A percentile compares a stretch with the other conserved stretches of the same genome.
Evolutionary conservation across 1,139 yeast species (phyloP).

Genomic region (Yamadazyma sp.): DNA sequence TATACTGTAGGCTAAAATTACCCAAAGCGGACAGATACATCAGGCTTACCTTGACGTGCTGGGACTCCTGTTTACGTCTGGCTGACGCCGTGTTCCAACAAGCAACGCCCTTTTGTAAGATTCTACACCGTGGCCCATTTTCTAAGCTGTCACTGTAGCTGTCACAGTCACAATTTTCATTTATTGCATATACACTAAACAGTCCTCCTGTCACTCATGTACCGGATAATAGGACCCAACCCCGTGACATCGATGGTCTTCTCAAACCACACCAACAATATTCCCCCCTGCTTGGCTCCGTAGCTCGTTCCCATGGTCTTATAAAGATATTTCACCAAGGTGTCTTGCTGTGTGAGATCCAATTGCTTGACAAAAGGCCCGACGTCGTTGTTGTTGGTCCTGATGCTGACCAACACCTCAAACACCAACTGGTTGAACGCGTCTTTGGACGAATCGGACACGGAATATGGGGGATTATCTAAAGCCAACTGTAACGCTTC

Average conservation of each 20-base stretch:
- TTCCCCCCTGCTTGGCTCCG: slow-evolving; percentile 86
- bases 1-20: too few species aligned
- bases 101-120: too few species aligned
- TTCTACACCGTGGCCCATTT: too few species aligned
- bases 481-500: slow-evolving; percentile 68
- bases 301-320: slow-evolving; percentile 77
- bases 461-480: slow-evolving; percentile 80
- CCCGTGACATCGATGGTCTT: slow-evolving; percentile 84
- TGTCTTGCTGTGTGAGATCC: slow-evolving; percentile 66
- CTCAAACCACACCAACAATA: slow-evolving; percentile 87
- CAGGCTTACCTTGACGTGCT: too few species aligned
- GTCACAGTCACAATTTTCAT: too few species aligned
- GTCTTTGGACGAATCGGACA: slow-evolving; percentile 56
- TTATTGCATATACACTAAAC: too few species aligned
- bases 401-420: slow-evolving; percentile 72
- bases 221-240: slow-evolving; percentile 85
- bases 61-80: too few species aligned
- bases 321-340: slow-evolving; percentile 80
- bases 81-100: too few species aligned
- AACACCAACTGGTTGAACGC: slow-evolving; percentile 58
- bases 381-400: slow-evolving; percentile 64
- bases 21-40: too few species aligned
- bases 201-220: slow-evolving; percentile 80
- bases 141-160: too few species aligned
- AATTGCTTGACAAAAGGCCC: slow-evolving; percentile 58